These are phyloP conservation scores for Glomus cerebriforme DNA, from an alignment of 192 early-diverging fungal genomes.

Conservation along the genomic window DNA sequence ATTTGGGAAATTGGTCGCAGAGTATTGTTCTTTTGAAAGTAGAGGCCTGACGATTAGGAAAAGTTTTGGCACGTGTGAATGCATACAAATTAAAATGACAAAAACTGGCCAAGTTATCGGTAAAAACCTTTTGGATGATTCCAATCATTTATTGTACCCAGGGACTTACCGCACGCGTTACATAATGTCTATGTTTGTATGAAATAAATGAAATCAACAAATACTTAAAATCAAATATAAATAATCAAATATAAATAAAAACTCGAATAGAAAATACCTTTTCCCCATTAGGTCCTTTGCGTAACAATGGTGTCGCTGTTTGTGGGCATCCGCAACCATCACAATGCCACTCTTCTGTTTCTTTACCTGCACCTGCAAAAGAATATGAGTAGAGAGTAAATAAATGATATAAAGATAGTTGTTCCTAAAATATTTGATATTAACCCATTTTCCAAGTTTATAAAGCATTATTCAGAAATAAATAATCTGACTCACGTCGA, in stretches of 20 bases:
- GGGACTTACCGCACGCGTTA: constrained; percentile 29
- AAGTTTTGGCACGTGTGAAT: constrained; percentile 15
- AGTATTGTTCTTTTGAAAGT: constrained; percentile 32
- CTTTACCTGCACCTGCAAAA: not conserved
- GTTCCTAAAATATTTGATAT: no score
- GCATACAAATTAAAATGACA: constrained; percentile 20
- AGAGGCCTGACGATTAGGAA: constrained; percentile 30
- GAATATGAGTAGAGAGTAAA: not conserved
- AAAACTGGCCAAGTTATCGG: constrained; percentile 19
- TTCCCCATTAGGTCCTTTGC: constrained; percentile 25
- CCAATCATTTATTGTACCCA: constrained; percentile 12
- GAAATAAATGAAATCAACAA: not conserved
- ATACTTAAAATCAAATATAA: not conserved
- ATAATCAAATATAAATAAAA: not conserved
- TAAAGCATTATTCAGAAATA: not conserved
- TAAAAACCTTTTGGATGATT: constrained; percentile 16
- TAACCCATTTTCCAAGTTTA: no score
- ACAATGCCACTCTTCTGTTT: constrained; percentile 28
- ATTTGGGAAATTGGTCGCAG: not conserved
- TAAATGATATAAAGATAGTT: not conserved
- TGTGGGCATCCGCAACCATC: constrained; percentile 13
- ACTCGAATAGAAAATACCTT: constrained; percentile 16
- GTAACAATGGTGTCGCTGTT: not conserved
- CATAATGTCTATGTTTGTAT: constrained; percentile 5
- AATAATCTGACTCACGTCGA: constrained; percentile 16